Evolutionary conservation across 1,284 basidiomycete genomes (phyloP), one percentile per base, ranked within the genome.

Genomic region (Boletus smithii): DNA sequence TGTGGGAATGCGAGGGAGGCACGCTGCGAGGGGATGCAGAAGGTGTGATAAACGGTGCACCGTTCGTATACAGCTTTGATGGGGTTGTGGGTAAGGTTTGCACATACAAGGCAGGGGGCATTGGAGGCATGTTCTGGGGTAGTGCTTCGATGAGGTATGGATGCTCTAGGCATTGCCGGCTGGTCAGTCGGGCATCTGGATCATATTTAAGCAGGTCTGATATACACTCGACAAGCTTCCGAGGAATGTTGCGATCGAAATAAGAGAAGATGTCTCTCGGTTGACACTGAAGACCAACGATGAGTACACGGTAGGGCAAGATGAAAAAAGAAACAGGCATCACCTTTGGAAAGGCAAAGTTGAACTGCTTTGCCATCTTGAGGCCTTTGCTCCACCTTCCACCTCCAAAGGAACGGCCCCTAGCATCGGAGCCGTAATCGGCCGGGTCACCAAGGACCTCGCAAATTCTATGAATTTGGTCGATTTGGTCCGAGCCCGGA

Each of bases 401-500:
- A 14, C 97, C 97, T 8, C 97, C 97, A 6, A 88, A 65, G 3
- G 74, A 69, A 62, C 80, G 79, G 8, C 85, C 83, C 48, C 85
- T 74, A 24, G 75, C 71, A 64, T 97, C 93, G 5, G 76, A 55
- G 11, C 92, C 92, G 65, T 97, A 93, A 44, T 88, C 85, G 47
- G 78, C 80, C 10, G 97, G 95, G 67, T 98, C 91, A n/a, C 97
- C 97, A 29, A 99, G 77, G 11, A 95, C 75, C 53, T 95, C 88
- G 59, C 87, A 91, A 49, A 99, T 97, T 63, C 85, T 79, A 49
- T 81, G 83, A 20, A 99, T 85, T 69, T 99, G 97, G 71, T 99
- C 95, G 41, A 93, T 77, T 67, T 97, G 95, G 65, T 85, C 88
- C 47, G 86, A 82, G n/a, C 97, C 97, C n/a, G 97, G 95, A 68